A percentile compares a stretch with the other conserved stretches of the same genome.
Conservation (phyloP, 352 stramenopile genomes). For the Globisporangium carolinianum region DNA sequence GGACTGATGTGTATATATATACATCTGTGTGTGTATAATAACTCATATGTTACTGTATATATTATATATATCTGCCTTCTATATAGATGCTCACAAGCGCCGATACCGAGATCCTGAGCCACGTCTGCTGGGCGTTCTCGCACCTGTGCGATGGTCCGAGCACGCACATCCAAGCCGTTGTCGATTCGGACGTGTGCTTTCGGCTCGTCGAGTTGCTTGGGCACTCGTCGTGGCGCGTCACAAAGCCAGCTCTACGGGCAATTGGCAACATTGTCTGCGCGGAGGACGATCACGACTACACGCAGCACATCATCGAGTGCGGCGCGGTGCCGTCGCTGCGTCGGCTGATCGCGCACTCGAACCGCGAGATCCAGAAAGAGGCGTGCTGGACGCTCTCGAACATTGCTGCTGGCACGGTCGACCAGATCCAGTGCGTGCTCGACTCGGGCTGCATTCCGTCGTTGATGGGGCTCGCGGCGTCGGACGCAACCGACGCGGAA, state of each 20-base stretch:
- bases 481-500: conserved; percentile 90
- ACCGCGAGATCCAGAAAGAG: conserved; percentile 98
- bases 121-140: conserved; percentile 95
- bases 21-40: no score
- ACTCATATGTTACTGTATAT: not conserved
- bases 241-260: conserved; percentile 94
- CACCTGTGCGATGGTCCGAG: conserved; percentile 96
- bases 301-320: conserved; percentile 95
- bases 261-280: conserved; percentile 99
- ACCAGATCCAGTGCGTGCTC: conserved; percentile 97
- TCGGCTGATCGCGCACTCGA: conserved; percentile 92
- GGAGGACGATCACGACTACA: conserved; percentile 92
- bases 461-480: conserved; percentile 91
- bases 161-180: conserved; percentile 94
- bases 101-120: conserved; percentile 93
- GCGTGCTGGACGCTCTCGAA: conserved; percentile 95
- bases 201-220: conserved; percentile 92
- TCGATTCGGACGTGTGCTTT: conserved; percentile 85
- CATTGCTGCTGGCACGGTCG: conserved; percentile 95
- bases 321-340: conserved; percentile 91
- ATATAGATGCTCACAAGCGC: conserved; percentile 87
- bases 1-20: not conserved
- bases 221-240: conserved; percentile 92
- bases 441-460: conserved; percentile 94
- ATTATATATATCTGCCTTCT: not conserved